Percentiles rank a stretch among this genome's conserved stretches.
These are phyloP conservation scores for Pichia sp. DNA, from an alignment of 1,139 yeast species.

Conservation along the genomic window DNA sequence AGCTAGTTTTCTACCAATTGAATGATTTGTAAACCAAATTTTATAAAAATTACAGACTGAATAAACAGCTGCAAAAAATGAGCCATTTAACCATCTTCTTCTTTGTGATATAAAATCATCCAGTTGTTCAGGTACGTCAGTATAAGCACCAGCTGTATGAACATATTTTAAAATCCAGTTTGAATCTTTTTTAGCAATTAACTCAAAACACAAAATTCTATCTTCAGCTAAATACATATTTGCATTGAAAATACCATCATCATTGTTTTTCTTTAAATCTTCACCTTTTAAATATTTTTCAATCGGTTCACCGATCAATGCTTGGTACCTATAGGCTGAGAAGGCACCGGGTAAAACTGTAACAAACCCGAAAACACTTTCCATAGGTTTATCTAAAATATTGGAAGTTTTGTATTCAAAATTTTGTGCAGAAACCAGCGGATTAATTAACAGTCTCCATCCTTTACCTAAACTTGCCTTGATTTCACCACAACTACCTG, in stretches of 20 bases:
- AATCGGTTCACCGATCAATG: slow-evolving; percentile 68
- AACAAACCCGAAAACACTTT: slow-evolving; percentile 75
- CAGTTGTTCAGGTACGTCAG: slow-evolving; percentile 73
- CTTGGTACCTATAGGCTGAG: slow-evolving; percentile 73
- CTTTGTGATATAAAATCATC: slow-evolving; percentile 73
- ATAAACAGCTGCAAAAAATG: slow-evolving; percentile 76
- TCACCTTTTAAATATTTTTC: slow-evolving; percentile 79
- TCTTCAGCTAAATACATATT: slow-evolving; percentile 84
- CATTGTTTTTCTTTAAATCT: slow-evolving; percentile 48
- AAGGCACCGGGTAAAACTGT: slow-evolving; percentile 83
- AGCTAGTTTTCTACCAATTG: slow-evolving; percentile 52
- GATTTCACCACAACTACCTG: slow-evolving; percentile 87
- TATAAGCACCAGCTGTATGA: slow-evolving; percentile 70
- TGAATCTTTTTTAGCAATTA: slow-evolving; percentile 61
- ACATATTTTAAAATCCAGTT: slow-evolving; percentile 67
- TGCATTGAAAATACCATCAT: slow-evolving; percentile 67
- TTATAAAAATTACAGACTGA: slow-evolving; percentile 65
- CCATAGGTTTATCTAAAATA: slow-evolving; percentile 78
- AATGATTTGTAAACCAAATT: slow-evolving; percentile 65
- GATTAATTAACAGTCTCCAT: slow-evolving; percentile 49
- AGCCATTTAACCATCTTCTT: slow-evolving; percentile 82
- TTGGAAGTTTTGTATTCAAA: slow-evolving; percentile 81
- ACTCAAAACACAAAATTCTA: slow-evolving; percentile 73
- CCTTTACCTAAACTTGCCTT: slow-evolving; percentile 55
- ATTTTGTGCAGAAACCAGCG: slow-evolving; percentile 78